These are phyloP conservation scores for Ceratocystis variospora DNA, from an alignment of 2,329 filamentous ascomycete species.

Conservation along the genomic window DNA sequence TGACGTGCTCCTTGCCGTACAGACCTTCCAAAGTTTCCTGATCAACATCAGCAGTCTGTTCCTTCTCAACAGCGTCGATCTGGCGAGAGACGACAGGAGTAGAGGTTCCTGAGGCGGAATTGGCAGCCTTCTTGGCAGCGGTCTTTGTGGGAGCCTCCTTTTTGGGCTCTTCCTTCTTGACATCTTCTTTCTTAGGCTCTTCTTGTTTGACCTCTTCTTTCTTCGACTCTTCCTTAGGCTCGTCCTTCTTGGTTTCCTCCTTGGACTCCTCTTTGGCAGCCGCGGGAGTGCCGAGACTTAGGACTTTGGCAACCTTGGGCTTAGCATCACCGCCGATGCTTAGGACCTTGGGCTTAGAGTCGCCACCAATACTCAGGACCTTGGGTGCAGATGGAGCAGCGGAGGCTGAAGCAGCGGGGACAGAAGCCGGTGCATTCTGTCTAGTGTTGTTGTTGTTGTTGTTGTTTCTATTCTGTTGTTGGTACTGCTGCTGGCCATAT, in stretches of 20 bases:
- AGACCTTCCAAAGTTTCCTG: constrained; percentile 75
- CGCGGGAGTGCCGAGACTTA: constrained; percentile 29
- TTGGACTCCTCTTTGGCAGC: constrained; percentile 21
- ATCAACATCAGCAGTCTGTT: constrained; percentile 62
- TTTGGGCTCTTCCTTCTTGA: constrained; percentile 32
- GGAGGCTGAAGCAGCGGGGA: constrained; percentile 32
- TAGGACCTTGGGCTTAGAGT: constrained; percentile 53
- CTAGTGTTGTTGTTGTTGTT: constrained; percentile 30
- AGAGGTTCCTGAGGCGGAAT: constrained; percentile 67
- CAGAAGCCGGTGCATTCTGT: constrained; percentile 36
- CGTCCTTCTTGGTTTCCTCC: constrained; percentile 14
- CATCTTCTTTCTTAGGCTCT: constrained; percentile 36
- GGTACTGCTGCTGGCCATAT: constrained; percentile 40
- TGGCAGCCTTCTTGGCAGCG: constrained; percentile 78
- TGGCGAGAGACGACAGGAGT: constrained; percentile 62
- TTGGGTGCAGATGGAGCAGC: constrained; percentile 37
- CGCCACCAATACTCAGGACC: constrained; percentile 55
- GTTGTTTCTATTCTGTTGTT: constrained; percentile 33
- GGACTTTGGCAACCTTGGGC: constrained; percentile 34
- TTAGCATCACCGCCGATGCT: constrained; percentile 54
- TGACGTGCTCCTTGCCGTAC: constrained; percentile 84
- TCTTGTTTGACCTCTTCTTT: constrained; percentile 37
- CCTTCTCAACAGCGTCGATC: constrained; percentile 70
- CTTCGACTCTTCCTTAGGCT: constrained; percentile 25
- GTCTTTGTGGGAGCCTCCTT: constrained; percentile 58